Conservation (phyloP, 179 eudicot genomes). For the Silene noctiflora region DNA sequence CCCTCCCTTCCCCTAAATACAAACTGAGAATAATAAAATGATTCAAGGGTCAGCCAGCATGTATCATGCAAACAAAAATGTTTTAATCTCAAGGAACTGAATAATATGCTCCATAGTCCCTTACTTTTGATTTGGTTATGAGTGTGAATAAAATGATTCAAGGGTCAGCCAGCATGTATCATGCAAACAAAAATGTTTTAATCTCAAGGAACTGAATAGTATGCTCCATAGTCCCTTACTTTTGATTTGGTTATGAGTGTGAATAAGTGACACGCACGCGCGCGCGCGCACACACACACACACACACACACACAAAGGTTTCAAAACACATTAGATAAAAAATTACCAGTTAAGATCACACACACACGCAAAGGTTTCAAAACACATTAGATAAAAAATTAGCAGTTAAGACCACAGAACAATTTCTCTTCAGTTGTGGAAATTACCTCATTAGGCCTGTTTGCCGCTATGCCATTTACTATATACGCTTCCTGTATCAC, state of each 20-base stretch:
- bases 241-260: too few relatives aligned
- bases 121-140: background rate
- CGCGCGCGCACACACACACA: too few relatives aligned
- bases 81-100: too few relatives aligned
- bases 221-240: too few relatives aligned
- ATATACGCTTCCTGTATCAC: constrained; percentile 25
- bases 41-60: background rate
- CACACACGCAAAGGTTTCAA: background rate
- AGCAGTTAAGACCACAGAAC: background rate
- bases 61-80: background rate
- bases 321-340: too few relatives aligned
- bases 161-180: too few relatives aligned
- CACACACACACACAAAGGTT: background rate
- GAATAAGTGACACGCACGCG: too few relatives aligned
- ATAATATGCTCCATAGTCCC: background rate
- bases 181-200: too few relatives aligned
- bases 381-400: background rate
- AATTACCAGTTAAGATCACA: background rate
- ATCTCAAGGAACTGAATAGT: too few relatives aligned
- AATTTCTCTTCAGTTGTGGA: background rate
- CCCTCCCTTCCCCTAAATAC: too few relatives aligned
- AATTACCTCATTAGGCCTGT: constrained; percentile 25
- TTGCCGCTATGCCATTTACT: constrained; percentile 16
- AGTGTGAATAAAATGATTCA: too few relatives aligned
- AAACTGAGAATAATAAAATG: background rate